Base-by-base conservation (phyloP, 2,329 filamentous ascomycete genomes). In the Ophioceras dolichostomum region DNA sequence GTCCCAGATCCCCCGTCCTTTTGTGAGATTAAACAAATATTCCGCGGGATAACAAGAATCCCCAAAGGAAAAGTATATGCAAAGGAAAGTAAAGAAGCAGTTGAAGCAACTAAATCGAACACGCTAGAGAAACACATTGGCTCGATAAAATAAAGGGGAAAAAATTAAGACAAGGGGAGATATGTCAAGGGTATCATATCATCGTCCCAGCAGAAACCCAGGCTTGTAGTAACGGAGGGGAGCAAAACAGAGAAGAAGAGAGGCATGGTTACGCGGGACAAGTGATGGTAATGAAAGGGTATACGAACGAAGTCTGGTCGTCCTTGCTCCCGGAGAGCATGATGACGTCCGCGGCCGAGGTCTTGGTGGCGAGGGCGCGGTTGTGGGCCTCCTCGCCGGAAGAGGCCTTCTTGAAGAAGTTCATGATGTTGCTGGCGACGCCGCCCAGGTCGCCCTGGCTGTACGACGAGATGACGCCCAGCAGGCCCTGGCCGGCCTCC, bases 281-380 rank as follows among this genome's bases (percentile, higher is more conserved):
- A 2, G 41, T 34, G 35, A 44, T 33, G 10, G 38, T 46, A 43
- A 45, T 43, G 41, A 47, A 53, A 16, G 41, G 47, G 54, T 55
- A 45, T 50, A 78, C 81, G 64, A 67, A 86, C 79, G 83, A 88
- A 51, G 89, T 98, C 63, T 98, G 91, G 47, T 83, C 78, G 54
- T 96, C 91, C 60, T 96, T 96, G 65, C 85, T 94, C 39, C 91
- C 91, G 38, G 86, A 94, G 76, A 88, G 91, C 86, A 96, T 95
- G 55, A 96, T 73, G 32, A 98, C 89, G 58, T 96, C 91, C 32
- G 91, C 91, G 2, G 88, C 83, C 34, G 83, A 91, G 10, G 89
- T 95, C 69, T 94, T 95, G 30, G 89, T 95, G 47, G 81, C 72
- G 46, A 88, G 63, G 35, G 87, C 78, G 53, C 79, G 80, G 61